Base-by-base conservation (phyloP, 306 rosid species). In the Mucuna pruriens region DNA sequence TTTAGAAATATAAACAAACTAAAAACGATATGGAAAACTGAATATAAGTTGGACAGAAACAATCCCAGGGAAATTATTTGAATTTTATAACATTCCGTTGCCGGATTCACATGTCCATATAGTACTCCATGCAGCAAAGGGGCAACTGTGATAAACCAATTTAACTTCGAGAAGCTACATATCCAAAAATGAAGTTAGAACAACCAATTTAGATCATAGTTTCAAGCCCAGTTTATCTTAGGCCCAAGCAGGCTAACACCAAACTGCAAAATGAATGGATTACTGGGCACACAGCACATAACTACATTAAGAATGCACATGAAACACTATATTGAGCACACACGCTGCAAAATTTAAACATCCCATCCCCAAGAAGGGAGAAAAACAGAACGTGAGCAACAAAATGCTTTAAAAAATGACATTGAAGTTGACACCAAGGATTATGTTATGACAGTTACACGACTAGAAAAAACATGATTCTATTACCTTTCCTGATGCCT, bases 401-500 rank as follows among this genome's bases (percentile, higher is more conserved):
- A 31, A 25, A 25, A 10, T 57, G 48, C 39, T 39, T 26, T 20
- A 2, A 40, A 67, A 29, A 15, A 13, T 17, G 65, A 9, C 29
- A 61, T 15, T 22, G 5, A 60, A 55, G 38, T 48, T 31, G 66
- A 31, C 71, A 8, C 31, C 57, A 52, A 76, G 12, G 57, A 25
- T 20, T 76, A 5, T 23, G 19, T 9, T 23, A n/a, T n/a, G 44
- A 72, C 55, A 45, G 17, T 58, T 38, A 26, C 7, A 26, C 6
- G 34, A 77, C 54, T 36, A 71, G 57, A 65, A 8, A 71, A 31
- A 80, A 71, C 6, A 44, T 15, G 11, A 68, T 54, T 69, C 36
- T 58, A 34, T 46, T 80, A 96, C 99, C 98, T 90, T 93, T 84
- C 91, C 97, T 38, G 97, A 88, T 79, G 98, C 98, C 86, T 91